phyloP scores from a whole-genome alignment of 2,329 filamentous ascomycete species.

The Sclerotinia glacialis region DNA sequence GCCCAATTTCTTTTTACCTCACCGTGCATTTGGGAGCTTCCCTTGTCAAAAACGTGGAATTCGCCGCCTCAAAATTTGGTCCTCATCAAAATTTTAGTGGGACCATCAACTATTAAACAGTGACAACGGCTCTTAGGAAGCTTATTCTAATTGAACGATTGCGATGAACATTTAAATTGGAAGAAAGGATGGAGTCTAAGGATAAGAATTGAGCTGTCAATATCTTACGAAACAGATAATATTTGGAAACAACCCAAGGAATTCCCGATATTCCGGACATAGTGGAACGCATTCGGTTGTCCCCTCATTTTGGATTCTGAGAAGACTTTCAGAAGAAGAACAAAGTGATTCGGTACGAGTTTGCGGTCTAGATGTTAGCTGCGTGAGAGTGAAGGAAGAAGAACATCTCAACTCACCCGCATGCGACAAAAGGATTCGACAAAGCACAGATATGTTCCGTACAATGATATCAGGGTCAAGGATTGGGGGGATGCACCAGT shows the following conservation, averaged over 20 bases:
- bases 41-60: slow-evolving; percentile 4
- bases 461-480: background rate
- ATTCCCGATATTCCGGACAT: background rate
- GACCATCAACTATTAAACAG: background rate
- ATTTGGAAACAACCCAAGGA: background rate
- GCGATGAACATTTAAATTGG: background rate
- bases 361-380: background rate
- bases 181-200: background rate
- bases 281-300: background rate
- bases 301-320: slow-evolving; percentile 5
- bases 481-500: slow-evolving; percentile 5
- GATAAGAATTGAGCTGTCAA: background rate
- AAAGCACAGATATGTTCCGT: slow-evolving; percentile 13
- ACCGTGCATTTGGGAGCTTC: background rate
- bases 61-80: slow-evolving; percentile 1
- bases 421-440: background rate
- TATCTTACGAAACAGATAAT: background rate
- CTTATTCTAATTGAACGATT: background rate
- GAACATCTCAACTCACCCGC: background rate
- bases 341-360: background rate
- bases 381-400: background rate
- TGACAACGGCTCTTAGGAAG: background rate
- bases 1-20: background rate
- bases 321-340: background rate
- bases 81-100: slow-evolving; percentile 5